Evolutionary conservation across 352 stramenopile species (phyloP), one percentile per base, ranked within the genome.

Genomic region (Pythium biforme): DNA sequence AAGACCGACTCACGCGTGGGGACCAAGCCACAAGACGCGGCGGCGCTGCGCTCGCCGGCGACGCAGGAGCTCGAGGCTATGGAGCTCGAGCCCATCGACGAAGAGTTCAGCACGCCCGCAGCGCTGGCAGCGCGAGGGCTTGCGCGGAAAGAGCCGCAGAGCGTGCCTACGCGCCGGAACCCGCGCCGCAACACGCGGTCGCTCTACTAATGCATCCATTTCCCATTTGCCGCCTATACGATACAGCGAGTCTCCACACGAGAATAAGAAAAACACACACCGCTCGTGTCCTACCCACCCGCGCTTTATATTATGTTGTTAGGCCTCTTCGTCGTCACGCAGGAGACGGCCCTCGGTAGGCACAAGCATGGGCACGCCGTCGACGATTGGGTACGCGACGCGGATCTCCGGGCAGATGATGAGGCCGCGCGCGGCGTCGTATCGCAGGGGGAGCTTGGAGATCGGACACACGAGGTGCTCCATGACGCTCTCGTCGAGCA

Each of bases 381-480:
- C 25, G 51, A 75, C 83, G 59, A 95, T 92, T n/a, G 86, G 86
- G 43, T 95, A 95, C 72, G 85, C 76, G 37, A 95, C 84, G 62
- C 77, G 74, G 59, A 95, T 92, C 65, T 95, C 79, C 49, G 88
- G 76, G 64, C 84, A 94, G 55, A 95, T 79, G 57, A 95, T 66
- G 23, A 79, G 74, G 26, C 83, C 81, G 17, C 70, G 75, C 51
- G 70, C 61, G 10, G 59, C 33, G 71, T 92, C 81, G 55, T 92
- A 92, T 52, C 81, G 82, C 52, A 95, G 69, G 29, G 86, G 77
- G 59, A 70, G 83, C 80, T 94, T 95, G 74, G 86, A 95, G 56
- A 95, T 89, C 7, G 86, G 86, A 59, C 84, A 93, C 53, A 94
- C 84, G 31, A 95, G 72, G 59, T 93, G 84, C 49, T 90, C 69